Evolutionary conservation across 2,329 filamentous ascomycete species (phyloP), one percentile per base, ranked within the genome.

Genomic region (Neopestalotiopsis sp.): DNA sequence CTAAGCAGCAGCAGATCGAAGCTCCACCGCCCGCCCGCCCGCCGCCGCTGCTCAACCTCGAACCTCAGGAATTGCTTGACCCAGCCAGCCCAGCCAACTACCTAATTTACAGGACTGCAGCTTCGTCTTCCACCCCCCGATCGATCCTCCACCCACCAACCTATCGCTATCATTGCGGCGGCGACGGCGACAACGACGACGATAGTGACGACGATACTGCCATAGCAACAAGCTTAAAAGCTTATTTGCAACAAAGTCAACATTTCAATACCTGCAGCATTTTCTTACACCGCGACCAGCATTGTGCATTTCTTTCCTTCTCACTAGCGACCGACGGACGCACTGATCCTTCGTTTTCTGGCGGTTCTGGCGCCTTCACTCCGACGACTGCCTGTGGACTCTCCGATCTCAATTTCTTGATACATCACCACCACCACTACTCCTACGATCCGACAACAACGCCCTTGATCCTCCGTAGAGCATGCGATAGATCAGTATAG

Each of bases 401-500:
- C n/a, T 52, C 7, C 9, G 9, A 52, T 20, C 45, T 20, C 45
- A 52, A 20, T 7, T 4, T n/a, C 45, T 52, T 20, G 17, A 52
- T 9, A 9, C 45, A 52, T 17, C 17, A 52, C 45, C 17, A n/a
- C 45, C n/a, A 52, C 45, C 4, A 3, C 17, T 28, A 28, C 24
- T 28, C 0, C 24, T 28, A 28, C 24, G 24, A 28, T 28, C 24
- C 24, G 24, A 28, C 24, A 28, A 52, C 45, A 17, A 52, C 45
- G 45, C 45, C 45, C 17, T 24, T 34, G 10, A 20, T 17, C 14
- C 20, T 24, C 17, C 57, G 30, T 24, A 28, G 62, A 52, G 62
- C 40, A 65, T 65, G 62, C 62, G 62, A 65, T 65, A 49, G 38
- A 65, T 24, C 12, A 30, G 59, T 62, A 20, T 12, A 30, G 17